Evolutionary conservation across 306 rosid genomes (phyloP), one percentile per base, ranked within the genome.

Genomic region (Benincasa hispida): DNA sequence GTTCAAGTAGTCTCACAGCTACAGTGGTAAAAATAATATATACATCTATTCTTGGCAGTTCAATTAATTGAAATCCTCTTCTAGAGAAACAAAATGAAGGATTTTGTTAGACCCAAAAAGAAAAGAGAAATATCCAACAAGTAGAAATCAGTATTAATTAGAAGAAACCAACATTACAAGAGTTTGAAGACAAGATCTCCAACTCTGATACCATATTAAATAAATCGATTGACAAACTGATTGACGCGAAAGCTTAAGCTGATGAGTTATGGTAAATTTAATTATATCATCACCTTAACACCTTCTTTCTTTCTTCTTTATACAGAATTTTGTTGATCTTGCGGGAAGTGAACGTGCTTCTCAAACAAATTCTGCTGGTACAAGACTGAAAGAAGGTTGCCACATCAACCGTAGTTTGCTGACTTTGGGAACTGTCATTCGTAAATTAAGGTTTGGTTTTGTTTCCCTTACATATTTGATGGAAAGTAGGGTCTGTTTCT

Each of bases 321-420:
- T 65, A 53, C 94, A 93, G 97, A 90, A 88, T 83, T 91, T 93
- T 82, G 98, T 91, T 67, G 98, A 78, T 53, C 75, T 78, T 69
- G 97, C 98, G 3, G 98, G 98, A 24, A 93, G 96, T 50, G 98
- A 93, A 79, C 97, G 97, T 45, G 87, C 93, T 87, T 82, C 96
- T 87, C 98, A 91, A 79, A 63, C 94, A 47, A 53, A 84, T 77
- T 88, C 98, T 51, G 92, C 85, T 30, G 96, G 97, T 51, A 37
- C 91, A 79, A 90, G 94, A 85, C 75, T 93, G 81, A 93, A 95
- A 83, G 98, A 93, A 88, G 97, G 98, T 25, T 84, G 91, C 83
- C 96, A 93, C 87, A 93, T 93, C 74, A 93, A 91, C 82, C 93
- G 92, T 80, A 93, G 98, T 83, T 88, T 93, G 85, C 83, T 93